Percentiles rank a stretch among this genome's conserved stretches.
phyloP scores from a whole-genome alignment of 345 rosid genomes.

The Bruguiera parviflora region DNA sequence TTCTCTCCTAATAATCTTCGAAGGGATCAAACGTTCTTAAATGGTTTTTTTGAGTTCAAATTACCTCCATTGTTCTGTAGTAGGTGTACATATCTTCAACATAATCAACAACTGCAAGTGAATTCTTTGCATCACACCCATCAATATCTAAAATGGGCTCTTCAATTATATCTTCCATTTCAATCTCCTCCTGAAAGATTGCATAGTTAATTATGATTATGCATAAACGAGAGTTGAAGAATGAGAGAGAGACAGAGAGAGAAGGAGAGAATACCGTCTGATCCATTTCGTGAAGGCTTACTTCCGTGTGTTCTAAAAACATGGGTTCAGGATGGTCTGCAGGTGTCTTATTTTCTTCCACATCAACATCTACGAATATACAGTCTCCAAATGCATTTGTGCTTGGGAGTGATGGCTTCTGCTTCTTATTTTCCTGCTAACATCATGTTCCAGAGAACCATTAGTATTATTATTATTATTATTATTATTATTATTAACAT shows the following conservation, averaged over 20 bases:
- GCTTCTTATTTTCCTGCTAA: slow-evolving; percentile 54
- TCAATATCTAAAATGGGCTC: slow-evolving; percentile 71
- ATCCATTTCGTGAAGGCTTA: slow-evolving; percentile 37
- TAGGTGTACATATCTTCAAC: slow-evolving; percentile 58
- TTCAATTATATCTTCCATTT: slow-evolving; percentile 75
- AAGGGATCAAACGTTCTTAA: neutral
- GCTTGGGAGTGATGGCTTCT: slow-evolving; percentile 40
- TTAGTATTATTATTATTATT: no score
- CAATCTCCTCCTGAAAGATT: slow-evolving; percentile 60
- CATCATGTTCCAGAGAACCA: neutral
- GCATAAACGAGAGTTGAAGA: no score
- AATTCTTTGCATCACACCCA: slow-evolving; percentile 55
- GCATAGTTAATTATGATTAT: no score
- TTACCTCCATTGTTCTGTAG: slow-evolving; percentile 75
- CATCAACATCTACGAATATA: slow-evolving; percentile 58
- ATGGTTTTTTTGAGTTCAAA: neutral
- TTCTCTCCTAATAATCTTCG: neutral
- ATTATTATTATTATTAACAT: neutral
- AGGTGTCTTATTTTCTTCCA: slow-evolving; percentile 39
- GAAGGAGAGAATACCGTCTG: slow-evolving; percentile 42
- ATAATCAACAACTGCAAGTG: slow-evolving; percentile 84
- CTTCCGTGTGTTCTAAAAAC: slow-evolving; percentile 56
- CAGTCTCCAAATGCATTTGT: slow-evolving; percentile 49
- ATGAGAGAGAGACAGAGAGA: neutral
- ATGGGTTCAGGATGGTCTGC: slow-evolving; percentile 58